Evolutionary conservation across 2,329 filamentous ascomycete species (phyloP), one percentile per base, ranked within the genome.

Genomic region (Cercospora nicotianae): DNA sequence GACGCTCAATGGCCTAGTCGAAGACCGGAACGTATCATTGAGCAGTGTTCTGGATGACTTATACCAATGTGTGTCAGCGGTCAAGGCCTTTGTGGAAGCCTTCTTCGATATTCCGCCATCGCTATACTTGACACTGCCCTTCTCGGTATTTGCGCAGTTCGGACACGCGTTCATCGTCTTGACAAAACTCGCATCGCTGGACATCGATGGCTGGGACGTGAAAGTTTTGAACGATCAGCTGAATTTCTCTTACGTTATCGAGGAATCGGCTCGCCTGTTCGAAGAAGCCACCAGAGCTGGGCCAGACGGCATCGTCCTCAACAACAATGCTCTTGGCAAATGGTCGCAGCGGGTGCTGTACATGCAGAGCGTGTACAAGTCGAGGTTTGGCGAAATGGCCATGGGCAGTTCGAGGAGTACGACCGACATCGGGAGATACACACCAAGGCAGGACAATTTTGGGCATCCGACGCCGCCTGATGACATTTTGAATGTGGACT

Each of bases 181-280:
- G 20, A 74, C 72, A 2, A 73, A 73, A 26, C 70, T 77, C 5
- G 75, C 74, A 4, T 69, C 71, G 2, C 70, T 77, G 9, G 75
- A 77, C 5, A 60, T 73, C 39, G 74, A 76, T n/a, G 74, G 74
- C 42, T 77, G 75, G 75, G 74, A 75, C 62, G 45, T 73, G 9
- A 69, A 67, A 23, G 67, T 66, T 12, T 48, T 75, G 8, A 67
- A 68, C 26, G 67, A 72, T 28, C 64, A 68, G 5, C 8, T 75
- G 10, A 69, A 73, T 53, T 76, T 75, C 60, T 39, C 55, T 3
- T 33, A 63, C 9, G 68, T 72, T 16, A 67, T 75, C 13, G 75
- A 76, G 7, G 65, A 70, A 57, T 66, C 71, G 23, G 69, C 72
- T 1, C 28, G 53, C 12, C 64, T 66, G 3, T 76, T 74, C 66